Percentiles rank a stretch among this genome's conserved stretches.
These are phyloP conservation scores for Coniochaeta prunicola DNA, from an alignment of 2,329 filamentous ascomycete genomes.

Conservation along the genomic window DNA sequence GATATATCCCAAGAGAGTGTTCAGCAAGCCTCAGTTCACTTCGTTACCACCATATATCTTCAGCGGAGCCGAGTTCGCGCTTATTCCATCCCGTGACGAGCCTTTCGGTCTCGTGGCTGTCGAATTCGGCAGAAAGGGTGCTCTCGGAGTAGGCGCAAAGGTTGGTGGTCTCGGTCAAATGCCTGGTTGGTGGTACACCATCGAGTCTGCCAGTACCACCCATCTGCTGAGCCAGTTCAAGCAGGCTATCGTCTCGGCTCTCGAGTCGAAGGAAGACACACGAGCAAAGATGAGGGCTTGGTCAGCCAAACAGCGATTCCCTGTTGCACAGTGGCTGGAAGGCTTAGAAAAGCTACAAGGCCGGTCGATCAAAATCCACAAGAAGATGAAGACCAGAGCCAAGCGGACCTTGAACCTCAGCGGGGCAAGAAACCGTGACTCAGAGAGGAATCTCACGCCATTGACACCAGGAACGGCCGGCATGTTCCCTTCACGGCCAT, in stretches of 20 bases:
- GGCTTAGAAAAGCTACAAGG: slow-evolving; percentile 53
- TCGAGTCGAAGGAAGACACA: slow-evolving; percentile 46
- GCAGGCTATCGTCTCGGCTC: slow-evolving; percentile 50
- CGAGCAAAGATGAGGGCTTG: slow-evolving; percentile 56
- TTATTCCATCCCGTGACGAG: slow-evolving; percentile 60
- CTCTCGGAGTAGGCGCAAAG: slow-evolving; percentile 55
- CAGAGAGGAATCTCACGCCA: background rate
- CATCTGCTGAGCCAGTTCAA: slow-evolving; percentile 59
- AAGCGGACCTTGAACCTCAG: background rate
- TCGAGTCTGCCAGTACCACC: slow-evolving; percentile 54
- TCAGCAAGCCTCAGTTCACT: slow-evolving; percentile 58
- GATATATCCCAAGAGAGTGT: slow-evolving; percentile 55
- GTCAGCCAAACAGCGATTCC: slow-evolving; percentile 57
- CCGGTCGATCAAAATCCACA: slow-evolving; percentile 37
- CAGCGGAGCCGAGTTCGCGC: slow-evolving; percentile 57
- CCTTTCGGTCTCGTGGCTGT: slow-evolving; percentile 61
- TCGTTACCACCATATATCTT: slow-evolving; percentile 57
- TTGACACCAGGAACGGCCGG: background rate
- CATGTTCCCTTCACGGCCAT: background rate
- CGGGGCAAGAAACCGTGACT: background rate
- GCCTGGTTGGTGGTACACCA: slow-evolving; percentile 63
- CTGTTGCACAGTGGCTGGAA: slow-evolving; percentile 58
- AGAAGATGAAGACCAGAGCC: slow-evolving; percentile 6
- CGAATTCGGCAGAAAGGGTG: slow-evolving; percentile 60
- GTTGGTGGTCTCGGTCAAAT: slow-evolving; percentile 60